Base-by-base conservation (phyloP, 2,329 filamentous ascomycete genomes). In the Cercospora sesami region DNA sequence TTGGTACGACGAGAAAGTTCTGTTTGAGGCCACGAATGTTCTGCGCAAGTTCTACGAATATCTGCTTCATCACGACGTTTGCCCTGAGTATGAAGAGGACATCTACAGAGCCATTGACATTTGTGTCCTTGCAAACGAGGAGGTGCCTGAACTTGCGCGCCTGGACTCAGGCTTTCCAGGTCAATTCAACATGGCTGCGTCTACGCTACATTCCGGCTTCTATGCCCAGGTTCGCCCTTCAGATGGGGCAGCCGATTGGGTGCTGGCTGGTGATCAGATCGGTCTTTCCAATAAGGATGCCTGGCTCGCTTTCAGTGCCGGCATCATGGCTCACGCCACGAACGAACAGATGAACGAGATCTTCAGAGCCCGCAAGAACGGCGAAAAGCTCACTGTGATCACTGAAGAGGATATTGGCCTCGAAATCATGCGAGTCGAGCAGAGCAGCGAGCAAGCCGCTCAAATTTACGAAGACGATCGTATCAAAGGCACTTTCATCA, bases 21-120 rank as follows among this genome's bases (percentile, higher is more conserved):
- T 93, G 69, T 80, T 85, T n/a, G 79, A 85, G 6, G 88, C 88
- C 3, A 87, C 89, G 21, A 84, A 86, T 36, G 87, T 96, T 0
- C 84, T 97, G 48, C 87, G 88, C 68, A 96, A 95, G 76, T 98
- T 98, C 76, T 87, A 97, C 71, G 91, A 92, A 71, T 99, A 97
- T 73, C 83, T 98, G 0, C 83, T 94, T 9, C 87, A 91, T 68
- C 94, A 98, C 75, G 86, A 91, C 42, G 94, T 96, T 16, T 97
- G 93, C 75, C 90, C 91, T 0, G 95, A 98, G 78, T 91, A 94
- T 76, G 83, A 80, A 0, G 81, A 85, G 0, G 86, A 94, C 70
- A 83, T 98, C 67, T 80, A 86, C 16, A 81, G 84, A 0, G 93
- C 94, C 0, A 82, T 90, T 7, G 78, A 78, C 1, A 78, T 94